Percentiles rank a stretch among this genome's conserved stretches.
phyloP scores from a whole-genome alignment of 2,329 filamentous ascomycete genomes.

The Xylariaceae sp. region DNA sequence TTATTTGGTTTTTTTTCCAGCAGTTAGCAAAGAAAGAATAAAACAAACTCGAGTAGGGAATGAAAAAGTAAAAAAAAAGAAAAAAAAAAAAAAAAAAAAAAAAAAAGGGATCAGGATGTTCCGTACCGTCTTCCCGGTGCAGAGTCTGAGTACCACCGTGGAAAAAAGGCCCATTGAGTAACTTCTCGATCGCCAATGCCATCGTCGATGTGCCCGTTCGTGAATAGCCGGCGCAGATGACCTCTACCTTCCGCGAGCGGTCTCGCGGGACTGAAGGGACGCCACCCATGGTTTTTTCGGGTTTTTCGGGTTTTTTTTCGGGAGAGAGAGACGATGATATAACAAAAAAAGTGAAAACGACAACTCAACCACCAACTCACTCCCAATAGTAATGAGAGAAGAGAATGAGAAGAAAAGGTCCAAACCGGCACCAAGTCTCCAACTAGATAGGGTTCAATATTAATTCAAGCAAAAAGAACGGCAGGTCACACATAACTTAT shows the following conservation, averaged over 20 bases:
- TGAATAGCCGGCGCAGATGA: slow-evolving; percentile 39
- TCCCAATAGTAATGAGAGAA: no score
- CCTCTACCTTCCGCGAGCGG: slow-evolving; percentile 31
- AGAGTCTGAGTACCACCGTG: slow-evolving; percentile 42
- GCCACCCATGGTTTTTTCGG: slow-evolving; percentile 12
- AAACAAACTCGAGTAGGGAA: not conserved
- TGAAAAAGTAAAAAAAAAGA: not conserved
- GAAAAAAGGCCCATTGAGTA: slow-evolving; percentile 43
- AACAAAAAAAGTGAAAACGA: no score
- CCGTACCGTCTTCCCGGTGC: slow-evolving; percentile 33
- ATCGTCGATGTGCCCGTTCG: slow-evolving; percentile 47
- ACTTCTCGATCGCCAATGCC: slow-evolving; percentile 40
- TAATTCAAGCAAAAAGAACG: no score
- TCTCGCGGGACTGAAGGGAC: slow-evolving; percentile 30
- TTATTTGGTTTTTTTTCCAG: no score
- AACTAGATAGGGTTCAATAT: no score
- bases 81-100: not conserved
- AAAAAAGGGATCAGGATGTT: not conserved
- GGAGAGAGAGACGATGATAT: not conserved
- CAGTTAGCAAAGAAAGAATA: no score
- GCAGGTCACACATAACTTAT: no score
- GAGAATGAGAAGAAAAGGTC: no score
- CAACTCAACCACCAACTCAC: no score
- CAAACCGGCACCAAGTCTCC: no score
- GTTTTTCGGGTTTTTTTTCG: not conserved